phyloP scores from a whole-genome alignment of 2,329 filamentous ascomycete genomes.

The Colletotrichum sp. region DNA sequence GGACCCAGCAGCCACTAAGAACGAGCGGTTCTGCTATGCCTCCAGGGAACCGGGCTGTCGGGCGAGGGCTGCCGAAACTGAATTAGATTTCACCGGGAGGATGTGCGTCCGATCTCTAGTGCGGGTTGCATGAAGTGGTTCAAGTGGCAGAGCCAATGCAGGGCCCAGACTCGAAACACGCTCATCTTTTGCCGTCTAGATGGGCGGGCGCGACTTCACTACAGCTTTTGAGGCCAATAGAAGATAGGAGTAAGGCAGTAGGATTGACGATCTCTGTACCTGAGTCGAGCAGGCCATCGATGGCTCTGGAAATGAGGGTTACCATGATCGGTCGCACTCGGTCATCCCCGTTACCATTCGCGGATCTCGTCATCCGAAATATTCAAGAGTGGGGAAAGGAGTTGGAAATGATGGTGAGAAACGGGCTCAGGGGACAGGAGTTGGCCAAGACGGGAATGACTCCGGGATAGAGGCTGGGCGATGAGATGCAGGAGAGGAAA shows the following conservation, averaged over 20 bases:
- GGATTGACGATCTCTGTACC: not conserved
- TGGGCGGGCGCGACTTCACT: not conserved
- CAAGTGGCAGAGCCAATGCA: not conserved
- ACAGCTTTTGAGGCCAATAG: not conserved
- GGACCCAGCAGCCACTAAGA: not conserved
- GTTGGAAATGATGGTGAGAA: not conserved
- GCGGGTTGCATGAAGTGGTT: not conserved
- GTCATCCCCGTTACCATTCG: not conserved
- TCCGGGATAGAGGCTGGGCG: not conserved
- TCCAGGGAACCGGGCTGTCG: not conserved
- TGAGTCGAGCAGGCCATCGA: not conserved
- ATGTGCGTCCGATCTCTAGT: constrained; percentile 12
- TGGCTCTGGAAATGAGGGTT: not conserved
- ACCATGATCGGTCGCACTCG: not conserved
- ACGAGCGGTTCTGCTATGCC: not conserved
- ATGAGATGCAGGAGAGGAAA: not conserved
- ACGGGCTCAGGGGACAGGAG: not conserved
- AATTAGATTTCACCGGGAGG: constrained; percentile 2
- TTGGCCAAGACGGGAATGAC: constrained; percentile 6
- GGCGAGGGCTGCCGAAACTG: not conserved
- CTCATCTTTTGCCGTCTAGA: not conserved
- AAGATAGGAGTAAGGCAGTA: not conserved
- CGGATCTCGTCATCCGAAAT: constrained; percentile 13
- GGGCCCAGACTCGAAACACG: constrained; percentile 8
- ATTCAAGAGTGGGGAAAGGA: not conserved